phyloP scores from a whole-genome alignment of 345 rosid genomes.

The Odontarrhena argentea region DNA sequence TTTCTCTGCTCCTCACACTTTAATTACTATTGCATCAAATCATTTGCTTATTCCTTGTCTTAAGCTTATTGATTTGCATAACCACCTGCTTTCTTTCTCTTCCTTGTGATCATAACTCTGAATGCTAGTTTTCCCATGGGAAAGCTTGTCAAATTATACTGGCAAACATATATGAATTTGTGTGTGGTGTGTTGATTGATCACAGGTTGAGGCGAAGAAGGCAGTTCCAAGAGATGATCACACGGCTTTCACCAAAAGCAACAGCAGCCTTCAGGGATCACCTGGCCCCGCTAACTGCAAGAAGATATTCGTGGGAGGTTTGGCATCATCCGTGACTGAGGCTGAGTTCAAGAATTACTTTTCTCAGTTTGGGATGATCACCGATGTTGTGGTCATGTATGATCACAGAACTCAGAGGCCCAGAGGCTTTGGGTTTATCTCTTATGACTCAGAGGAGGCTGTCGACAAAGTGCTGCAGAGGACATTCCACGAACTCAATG shows the following conservation, averaged over 20 bases:
- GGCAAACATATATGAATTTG: too few species aligned
- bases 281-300: slow-evolving; percentile 67
- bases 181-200: slow-evolving; percentile 28
- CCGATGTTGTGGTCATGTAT: slow-evolving; percentile 93
- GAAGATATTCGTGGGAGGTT: slow-evolving; percentile 95
- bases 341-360: slow-evolving; percentile 80
- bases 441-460: slow-evolving; percentile 83
- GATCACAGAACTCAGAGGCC: slow-evolving; percentile 94
- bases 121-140: background rate
- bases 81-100: slow-evolving; percentile 10
- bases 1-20: too few species aligned
- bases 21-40: too few species aligned
- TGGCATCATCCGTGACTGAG: slow-evolving; percentile 80
- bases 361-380: slow-evolving; percentile 79
- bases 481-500: slow-evolving; percentile 86
- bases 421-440: slow-evolving; percentile 90
- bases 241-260: slow-evolving; percentile 55
- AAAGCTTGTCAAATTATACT: too few species aligned
- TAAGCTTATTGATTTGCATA: background rate
- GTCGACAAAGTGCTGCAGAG: slow-evolving; percentile 74
- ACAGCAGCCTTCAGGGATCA: slow-evolving; percentile 57
- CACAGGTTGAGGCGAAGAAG: slow-evolving; percentile 97
- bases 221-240: slow-evolving; percentile 95
- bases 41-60: too few species aligned
- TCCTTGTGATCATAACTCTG: slow-evolving; percentile 18